phyloP scores from a whole-genome alignment of 805 yeast genomes.

The Candida qinlingensis region DNA sequence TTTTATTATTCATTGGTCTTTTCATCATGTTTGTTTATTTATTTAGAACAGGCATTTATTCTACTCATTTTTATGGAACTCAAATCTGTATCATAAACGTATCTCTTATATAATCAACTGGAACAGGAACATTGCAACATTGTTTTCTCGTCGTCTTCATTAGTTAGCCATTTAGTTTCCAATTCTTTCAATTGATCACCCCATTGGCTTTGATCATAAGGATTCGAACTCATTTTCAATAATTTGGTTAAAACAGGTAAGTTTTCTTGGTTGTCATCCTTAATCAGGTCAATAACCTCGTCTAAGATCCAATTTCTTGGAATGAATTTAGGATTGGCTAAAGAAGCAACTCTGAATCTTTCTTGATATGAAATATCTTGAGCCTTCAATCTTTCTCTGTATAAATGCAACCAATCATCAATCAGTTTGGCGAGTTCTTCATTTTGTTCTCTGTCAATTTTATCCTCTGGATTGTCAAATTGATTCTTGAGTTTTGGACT shows the following conservation, averaged over 20 bases:
- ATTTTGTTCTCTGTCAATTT: constrained; percentile 30
- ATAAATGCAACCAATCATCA: constrained; percentile 48
- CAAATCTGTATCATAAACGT: too few species aligned
- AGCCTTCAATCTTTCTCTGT: constrained; percentile 35
- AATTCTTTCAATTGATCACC: constrained; percentile 57
- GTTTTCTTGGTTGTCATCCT: constrained; percentile 47
- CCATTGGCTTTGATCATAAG: constrained; percentile 67
- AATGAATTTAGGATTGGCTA: constrained; percentile 69
- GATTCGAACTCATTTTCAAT: constrained; percentile 66
- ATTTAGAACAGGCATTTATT: neutral
- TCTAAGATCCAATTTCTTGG: constrained; percentile 86
- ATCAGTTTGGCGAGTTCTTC: constrained; percentile 39
- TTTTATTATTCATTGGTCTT: neutral
- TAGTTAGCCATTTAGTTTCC: constrained; percentile 50
- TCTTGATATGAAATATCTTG: constrained; percentile 35
- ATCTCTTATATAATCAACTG: constrained; percentile 15
- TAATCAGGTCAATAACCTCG: constrained; percentile 61
- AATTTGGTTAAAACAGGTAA: constrained; percentile 51
- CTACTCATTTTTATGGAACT: too few species aligned
- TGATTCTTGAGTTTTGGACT: constrained; percentile 20
- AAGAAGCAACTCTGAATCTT: constrained; percentile 38
- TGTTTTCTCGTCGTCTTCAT: constrained; percentile 44
- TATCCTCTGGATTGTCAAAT: constrained; percentile 23
- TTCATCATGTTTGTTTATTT: neutral
- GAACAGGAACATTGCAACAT: constrained; percentile 80